Conservation (phyloP, 1,139 yeast species). For the Yamadazyma siamensis region DNA sequence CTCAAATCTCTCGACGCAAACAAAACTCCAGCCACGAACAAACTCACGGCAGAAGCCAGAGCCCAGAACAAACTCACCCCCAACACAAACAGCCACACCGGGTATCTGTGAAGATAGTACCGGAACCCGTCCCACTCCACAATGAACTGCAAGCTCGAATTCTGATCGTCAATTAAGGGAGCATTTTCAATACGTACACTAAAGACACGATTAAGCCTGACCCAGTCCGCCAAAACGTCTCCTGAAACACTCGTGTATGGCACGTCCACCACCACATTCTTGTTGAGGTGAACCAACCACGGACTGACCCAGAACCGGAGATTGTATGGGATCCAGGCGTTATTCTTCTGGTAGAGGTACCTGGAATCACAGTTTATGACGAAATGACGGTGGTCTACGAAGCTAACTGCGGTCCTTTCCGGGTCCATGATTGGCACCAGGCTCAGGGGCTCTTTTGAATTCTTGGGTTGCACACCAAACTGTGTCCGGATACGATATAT, state of each 20-base stretch:
- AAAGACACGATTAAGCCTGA: not conserved
- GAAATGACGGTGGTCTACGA: too few species aligned
- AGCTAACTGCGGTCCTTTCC: too few species aligned
- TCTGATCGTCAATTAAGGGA: constrained; percentile 10
- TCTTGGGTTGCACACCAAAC: not conserved
- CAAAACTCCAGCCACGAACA: constrained; percentile 21
- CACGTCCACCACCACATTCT: constrained; percentile 13
- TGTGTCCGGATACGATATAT: constrained; percentile 10
- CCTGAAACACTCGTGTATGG: constrained; percentile 6
- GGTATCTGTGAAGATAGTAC: constrained; percentile 52
- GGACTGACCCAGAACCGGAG: constrained; percentile 40
- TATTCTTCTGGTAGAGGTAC: constrained; percentile 25
- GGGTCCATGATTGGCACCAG: too few species aligned
- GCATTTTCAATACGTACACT: not conserved
- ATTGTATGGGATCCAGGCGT: constrained; percentile 33
- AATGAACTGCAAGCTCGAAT: constrained; percentile 16
- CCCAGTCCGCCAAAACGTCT: not conserved
- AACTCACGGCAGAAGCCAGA: constrained; percentile 27
- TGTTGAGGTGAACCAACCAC: constrained; percentile 21
- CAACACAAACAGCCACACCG: constrained; percentile 39
- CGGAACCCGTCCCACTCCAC: constrained; percentile 55
- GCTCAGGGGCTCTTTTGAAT: too few species aligned
- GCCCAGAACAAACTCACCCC: constrained; percentile 54
- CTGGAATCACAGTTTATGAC: constrained; percentile 31
- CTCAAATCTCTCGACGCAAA: not conserved